These are phyloP conservation scores for Plasmodium fragile DNA, from an alignment of 169 alveolate species.

Conservation along the genomic window DNA sequence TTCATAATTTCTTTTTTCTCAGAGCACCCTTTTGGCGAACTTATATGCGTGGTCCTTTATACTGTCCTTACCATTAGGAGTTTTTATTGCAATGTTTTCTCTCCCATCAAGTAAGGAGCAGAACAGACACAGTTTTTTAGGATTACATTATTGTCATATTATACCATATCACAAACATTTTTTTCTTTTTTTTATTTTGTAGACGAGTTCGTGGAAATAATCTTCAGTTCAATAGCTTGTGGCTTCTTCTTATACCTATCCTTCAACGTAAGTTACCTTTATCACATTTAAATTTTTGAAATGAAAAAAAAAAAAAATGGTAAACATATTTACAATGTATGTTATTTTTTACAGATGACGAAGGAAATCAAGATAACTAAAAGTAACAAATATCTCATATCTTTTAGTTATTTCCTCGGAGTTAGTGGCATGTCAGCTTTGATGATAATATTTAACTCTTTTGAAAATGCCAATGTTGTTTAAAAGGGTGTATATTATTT, in stretches of 20 bases:
- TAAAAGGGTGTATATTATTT: slow-evolving; percentile 20
- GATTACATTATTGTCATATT: neutral
- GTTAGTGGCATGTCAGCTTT: slow-evolving; percentile 66
- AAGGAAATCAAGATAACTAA: slow-evolving; percentile 56
- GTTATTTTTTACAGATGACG: slow-evolving; percentile 61
- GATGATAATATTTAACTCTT: slow-evolving; percentile 59
- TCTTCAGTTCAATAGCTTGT: slow-evolving; percentile 69
- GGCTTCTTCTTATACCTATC: slow-evolving; percentile 69
- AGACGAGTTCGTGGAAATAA: slow-evolving; percentile 71
- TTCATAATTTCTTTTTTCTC: slow-evolving; percentile 13
- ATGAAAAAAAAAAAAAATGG: slow-evolving; percentile 15
- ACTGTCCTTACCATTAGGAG: slow-evolving; percentile 70
- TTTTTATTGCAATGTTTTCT: slow-evolving; percentile 63
- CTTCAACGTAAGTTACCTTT: slow-evolving; percentile 52
- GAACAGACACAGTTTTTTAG: neutral
- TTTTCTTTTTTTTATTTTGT: slow-evolving; percentile 29
- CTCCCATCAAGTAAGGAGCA: slow-evolving; percentile 65
- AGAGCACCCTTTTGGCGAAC: slow-evolving; percentile 40
- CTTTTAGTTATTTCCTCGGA: slow-evolving; percentile 72
- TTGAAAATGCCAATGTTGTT: slow-evolving; percentile 19
- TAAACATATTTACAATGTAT: neutral
- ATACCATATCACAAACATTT: neutral
- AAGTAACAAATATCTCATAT: slow-evolving; percentile 33
- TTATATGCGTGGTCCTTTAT: slow-evolving; percentile 72
- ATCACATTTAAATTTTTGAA: slow-evolving; percentile 13